Percentiles rank a stretch among this genome's conserved stretches.
Evolutionary conservation across 352 stramenopile species (phyloP).

Genomic region (Phytophthora idaei): DNA sequence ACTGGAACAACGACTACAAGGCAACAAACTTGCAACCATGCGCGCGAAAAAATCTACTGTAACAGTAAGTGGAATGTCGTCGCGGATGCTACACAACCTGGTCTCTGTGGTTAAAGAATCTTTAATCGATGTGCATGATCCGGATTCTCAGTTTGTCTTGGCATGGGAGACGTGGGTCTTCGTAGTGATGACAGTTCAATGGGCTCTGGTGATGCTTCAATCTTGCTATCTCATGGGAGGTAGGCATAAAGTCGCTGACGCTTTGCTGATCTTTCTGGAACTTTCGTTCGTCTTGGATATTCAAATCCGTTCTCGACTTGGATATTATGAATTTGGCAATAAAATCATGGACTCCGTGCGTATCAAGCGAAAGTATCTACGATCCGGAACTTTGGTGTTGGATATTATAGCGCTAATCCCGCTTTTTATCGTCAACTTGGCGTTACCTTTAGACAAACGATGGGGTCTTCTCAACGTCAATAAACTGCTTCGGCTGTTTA

Average conservation of each 20-base stretch:
- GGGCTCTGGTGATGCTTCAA: conserved; percentile 48
- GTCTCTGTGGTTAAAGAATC: background rate
- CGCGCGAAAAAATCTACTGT: background rate
- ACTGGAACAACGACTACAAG: conserved; percentile 48
- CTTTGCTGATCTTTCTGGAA: conserved; percentile 47
- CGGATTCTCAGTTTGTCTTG: conserved; percentile 53
- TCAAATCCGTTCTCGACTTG: conserved; percentile 53
- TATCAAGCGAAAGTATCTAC: conserved; percentile 50
- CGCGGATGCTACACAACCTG: conserved; percentile 7
- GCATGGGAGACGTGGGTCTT: conserved; percentile 72
- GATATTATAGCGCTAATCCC: conserved; percentile 60
- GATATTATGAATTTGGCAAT: conserved; percentile 72
- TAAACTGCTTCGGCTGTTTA: conserved; percentile 60
- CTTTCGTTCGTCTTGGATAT: conserved; percentile 56
- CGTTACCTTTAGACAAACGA: conserved; percentile 14
- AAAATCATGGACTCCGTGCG: conserved; percentile 56
- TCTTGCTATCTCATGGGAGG: conserved; percentile 44
- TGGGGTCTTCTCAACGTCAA: conserved; percentile 65
- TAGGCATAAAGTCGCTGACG: conserved; percentile 16
- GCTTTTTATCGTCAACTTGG: conserved; percentile 62
- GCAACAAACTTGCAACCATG: conserved; percentile 38
- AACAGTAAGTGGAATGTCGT: background rate
- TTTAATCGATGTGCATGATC: conserved; percentile 33
- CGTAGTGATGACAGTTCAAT: conserved; percentile 57
- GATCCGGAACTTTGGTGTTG: conserved; percentile 47